These are phyloP conservation scores for Alternaria ventricosa DNA, from an alignment of 2,329 filamentous ascomycete species.

Conservation along the genomic window DNA sequence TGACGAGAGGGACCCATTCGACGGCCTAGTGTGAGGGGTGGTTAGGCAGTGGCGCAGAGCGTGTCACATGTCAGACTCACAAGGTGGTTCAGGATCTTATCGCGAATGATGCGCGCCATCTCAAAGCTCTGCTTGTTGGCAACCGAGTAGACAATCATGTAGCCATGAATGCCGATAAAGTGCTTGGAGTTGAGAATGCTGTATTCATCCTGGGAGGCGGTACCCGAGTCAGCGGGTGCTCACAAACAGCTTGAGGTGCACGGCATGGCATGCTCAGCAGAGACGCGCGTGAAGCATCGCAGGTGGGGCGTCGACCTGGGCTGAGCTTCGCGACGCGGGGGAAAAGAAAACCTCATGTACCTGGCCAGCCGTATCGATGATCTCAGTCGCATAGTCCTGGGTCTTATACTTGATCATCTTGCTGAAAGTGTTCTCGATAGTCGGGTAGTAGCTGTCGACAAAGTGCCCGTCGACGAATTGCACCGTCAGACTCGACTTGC, in stretches of 20 bases:
- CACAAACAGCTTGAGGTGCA: constrained; percentile 11
- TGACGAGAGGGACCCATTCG: constrained; percentile 88
- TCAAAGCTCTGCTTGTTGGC: constrained; percentile 93
- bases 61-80: constrained; percentile 59
- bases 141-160: constrained; percentile 98
- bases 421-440: constrained; percentile 98
- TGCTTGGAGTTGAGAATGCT: constrained; percentile 98
- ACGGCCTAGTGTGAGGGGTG: constrained; percentile 67
- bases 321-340: constrained; percentile 19
- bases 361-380: constrained; percentile 97
- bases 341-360: constrained; percentile 56
- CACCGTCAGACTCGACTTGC: constrained; percentile 96
- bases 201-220: constrained; percentile 80
- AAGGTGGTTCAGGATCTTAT: constrained; percentile 96
- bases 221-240: constrained; percentile 30
- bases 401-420: constrained; percentile 92
- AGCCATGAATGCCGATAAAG: constrained; percentile 98
- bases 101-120: constrained; percentile 93
- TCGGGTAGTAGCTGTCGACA: constrained; percentile 98
- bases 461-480: constrained; percentile 98
- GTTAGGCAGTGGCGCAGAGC: constrained; percentile 18
- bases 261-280: background rate
- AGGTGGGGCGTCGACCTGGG: constrained; percentile 23
- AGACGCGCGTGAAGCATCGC: constrained; percentile 2
- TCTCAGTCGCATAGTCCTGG: constrained; percentile 93